These are phyloP conservation scores for Boletus coccyginus DNA, from an alignment of 768 basidiomycete species.

Conservation along the genomic window DNA sequence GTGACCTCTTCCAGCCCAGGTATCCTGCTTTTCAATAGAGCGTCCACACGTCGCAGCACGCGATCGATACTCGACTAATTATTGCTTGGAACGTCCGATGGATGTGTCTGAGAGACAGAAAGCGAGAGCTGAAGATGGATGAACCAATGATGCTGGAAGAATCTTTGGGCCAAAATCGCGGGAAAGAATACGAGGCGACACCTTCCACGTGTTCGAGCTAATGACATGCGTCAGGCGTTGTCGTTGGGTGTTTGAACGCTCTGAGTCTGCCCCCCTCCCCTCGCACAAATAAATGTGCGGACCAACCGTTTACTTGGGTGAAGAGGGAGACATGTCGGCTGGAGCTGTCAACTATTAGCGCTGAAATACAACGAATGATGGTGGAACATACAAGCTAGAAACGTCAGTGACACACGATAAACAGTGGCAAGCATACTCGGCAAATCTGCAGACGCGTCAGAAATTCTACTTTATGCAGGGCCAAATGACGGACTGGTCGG, in stretches of 20 bases:
- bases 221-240: neutral
- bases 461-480: slow-evolving; percentile 62
- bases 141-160: slow-evolving; percentile 82
- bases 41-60: slow-evolving; percentile 75
- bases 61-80: slow-evolving; percentile 43
- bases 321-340: slow-evolving; percentile 81
- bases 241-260: too few relatives aligned
- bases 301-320: slow-evolving; percentile 62
- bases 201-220: slow-evolving; percentile 78
- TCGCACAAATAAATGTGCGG: too few relatives aligned
- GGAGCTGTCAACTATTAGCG: slow-evolving; percentile 49
- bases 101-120: slow-evolving; percentile 54
- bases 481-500: slow-evolving; percentile 87
- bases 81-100: slow-evolving; percentile 38
- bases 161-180: slow-evolving; percentile 97
- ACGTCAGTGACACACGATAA: slow-evolving; percentile 24
- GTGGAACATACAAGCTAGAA: slow-evolving; percentile 58
- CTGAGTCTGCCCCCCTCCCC: too few relatives aligned
- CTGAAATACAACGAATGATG: neutral
- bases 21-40: slow-evolving; percentile 67
- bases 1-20: slow-evolving; percentile 84
- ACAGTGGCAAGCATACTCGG: slow-evolving; percentile 57
- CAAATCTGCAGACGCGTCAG: slow-evolving; percentile 45
- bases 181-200: slow-evolving; percentile 71
- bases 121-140: slow-evolving; percentile 86